These are phyloP conservation scores for Cardamine chenopodiifolia DNA, from an alignment of 345 rosid species.

Conservation along the genomic window DNA sequence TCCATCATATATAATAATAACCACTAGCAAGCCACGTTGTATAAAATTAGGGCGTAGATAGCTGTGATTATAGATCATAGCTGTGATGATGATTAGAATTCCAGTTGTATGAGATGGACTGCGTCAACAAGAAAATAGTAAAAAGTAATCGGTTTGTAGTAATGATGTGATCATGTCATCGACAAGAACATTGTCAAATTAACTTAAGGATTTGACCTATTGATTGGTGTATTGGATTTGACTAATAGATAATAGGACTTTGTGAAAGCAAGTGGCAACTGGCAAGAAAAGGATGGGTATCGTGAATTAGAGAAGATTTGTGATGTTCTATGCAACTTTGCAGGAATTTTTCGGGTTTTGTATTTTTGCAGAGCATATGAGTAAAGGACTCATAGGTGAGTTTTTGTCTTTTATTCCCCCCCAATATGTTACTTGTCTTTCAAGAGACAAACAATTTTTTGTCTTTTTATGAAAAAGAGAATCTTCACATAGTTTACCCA, in stretches of 20 bases:
- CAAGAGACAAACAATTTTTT: not conserved
- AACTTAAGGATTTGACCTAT: no score
- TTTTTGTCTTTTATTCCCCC: constrained; percentile 9
- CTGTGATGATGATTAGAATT: not conserved
- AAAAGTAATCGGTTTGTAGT: not conserved
- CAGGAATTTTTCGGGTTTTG: constrained; percentile 26
- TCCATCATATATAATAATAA: not conserved
- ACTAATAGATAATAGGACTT: not conserved
- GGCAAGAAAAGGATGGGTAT: constrained; percentile 19
- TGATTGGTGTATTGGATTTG: not conserved
- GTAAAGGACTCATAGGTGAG: constrained; percentile 2
- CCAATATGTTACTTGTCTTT: not conserved
- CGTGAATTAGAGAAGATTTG: constrained; percentile 1
- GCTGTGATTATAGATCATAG: constrained; percentile 2
- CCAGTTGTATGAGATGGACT: not conserved
- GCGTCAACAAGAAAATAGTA: not conserved
- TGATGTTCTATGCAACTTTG: constrained; percentile 9
- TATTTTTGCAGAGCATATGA: constrained; percentile 7
- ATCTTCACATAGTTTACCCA: no score
- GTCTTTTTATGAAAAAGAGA: no score
- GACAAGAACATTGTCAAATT: not conserved
- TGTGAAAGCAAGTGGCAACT: constrained; percentile 26
- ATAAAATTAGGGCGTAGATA: not conserved
- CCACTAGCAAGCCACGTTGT: not conserved
- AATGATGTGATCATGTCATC: not conserved